These are phyloP conservation scores for Lyophyllum shimeji DNA, from an alignment of 768 basidiomycete genomes.

Conservation along the genomic window DNA sequence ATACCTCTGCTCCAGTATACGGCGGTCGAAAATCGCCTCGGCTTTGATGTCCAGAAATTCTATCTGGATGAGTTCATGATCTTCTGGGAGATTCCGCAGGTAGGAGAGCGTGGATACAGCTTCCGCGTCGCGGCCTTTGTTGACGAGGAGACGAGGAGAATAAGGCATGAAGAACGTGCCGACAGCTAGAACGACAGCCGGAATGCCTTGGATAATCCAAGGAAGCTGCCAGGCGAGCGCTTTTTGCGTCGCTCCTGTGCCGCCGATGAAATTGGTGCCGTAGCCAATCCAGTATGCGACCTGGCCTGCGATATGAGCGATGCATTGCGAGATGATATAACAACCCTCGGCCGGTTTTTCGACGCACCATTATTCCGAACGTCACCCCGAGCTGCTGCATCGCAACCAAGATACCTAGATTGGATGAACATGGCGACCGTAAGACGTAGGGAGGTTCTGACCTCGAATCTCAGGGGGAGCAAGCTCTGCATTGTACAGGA, in stretches of 20 bases:
- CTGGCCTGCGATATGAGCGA: slow-evolving; percentile 2
- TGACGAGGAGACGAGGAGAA: slow-evolving; percentile 43
- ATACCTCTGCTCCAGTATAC: slow-evolving; percentile 21
- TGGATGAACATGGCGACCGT: background rate
- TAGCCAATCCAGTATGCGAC: slow-evolving; percentile 18
- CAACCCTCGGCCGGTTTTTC: background rate
- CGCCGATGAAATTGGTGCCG: slow-evolving; percentile 18
- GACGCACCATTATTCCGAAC: slow-evolving; percentile 15
- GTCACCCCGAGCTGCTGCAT: slow-evolving; percentile 19
- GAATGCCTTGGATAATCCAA: slow-evolving; percentile 31
- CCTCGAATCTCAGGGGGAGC: slow-evolving; percentile 17
- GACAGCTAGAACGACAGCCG: slow-evolving; percentile 29
- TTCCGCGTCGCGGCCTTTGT: slow-evolving; percentile 34
- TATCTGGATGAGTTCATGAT: slow-evolving; percentile 31
- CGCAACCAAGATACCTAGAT: slow-evolving; percentile 14
- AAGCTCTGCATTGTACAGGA: slow-evolving; percentile 17
- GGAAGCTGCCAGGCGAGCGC: slow-evolving; percentile 18
- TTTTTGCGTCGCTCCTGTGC: slow-evolving; percentile 13
- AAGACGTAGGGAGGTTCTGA: background rate
- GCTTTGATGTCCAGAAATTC: slow-evolving; percentile 36
- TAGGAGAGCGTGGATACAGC: slow-evolving; percentile 31
- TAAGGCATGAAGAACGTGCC: slow-evolving; percentile 34
- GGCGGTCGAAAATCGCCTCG: slow-evolving; percentile 15
- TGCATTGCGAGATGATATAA: too few species aligned
- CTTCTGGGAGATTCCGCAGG: slow-evolving; percentile 30